Evolutionary conservation across 257 asterid species (phyloP).

Genomic region (Ballota nigra): DNA sequence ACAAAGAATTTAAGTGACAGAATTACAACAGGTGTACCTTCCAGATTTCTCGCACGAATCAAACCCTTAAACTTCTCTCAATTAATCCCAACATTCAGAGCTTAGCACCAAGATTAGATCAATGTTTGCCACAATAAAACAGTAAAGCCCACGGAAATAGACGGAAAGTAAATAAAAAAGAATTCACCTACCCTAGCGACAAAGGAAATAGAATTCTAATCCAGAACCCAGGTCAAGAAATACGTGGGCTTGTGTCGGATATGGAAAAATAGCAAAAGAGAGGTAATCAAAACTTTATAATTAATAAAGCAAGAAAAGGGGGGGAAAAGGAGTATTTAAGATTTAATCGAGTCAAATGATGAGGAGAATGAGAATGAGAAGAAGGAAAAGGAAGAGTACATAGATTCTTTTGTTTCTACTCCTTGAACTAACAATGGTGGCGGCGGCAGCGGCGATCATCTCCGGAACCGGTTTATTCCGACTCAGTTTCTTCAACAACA

Average conservation of each 20-base stretch:
- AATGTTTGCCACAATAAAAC: conserved; percentile 35
- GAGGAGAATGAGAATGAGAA: conserved; percentile 56
- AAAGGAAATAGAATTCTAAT: conserved; percentile 16
- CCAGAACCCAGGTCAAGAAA: conserved; percentile 46
- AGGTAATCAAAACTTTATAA: conserved; percentile 1
- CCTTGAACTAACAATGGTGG: conserved; percentile 19
- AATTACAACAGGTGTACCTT: background rate
- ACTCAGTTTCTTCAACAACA: conserved; percentile 11
- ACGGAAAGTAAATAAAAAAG: background rate
- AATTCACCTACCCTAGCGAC: conserved; percentile 17
- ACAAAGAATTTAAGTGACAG: background rate
- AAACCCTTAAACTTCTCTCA: conserved; percentile 31
- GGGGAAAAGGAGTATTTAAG: background rate
- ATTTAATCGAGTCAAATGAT: conserved; percentile 30
- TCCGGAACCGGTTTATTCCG: conserved; percentile 39
- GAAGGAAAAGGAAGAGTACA: conserved; percentile 45
- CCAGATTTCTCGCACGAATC: conserved; percentile 12
- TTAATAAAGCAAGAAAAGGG: background rate
- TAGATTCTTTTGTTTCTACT: conserved; percentile 23
- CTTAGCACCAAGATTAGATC: conserved; percentile 15
- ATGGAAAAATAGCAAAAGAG: background rate
- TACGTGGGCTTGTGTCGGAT: conserved; percentile 30
- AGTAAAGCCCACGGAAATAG: conserved; percentile 21
- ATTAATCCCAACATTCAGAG: conserved; percentile 55
- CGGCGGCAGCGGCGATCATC: conserved; percentile 36